Percentiles rank a stretch among this genome's conserved stretches.
Evolutionary conservation across 2,329 filamentous ascomycete species (phyloP).

Genomic region (Graphilbum sp.): DNA sequence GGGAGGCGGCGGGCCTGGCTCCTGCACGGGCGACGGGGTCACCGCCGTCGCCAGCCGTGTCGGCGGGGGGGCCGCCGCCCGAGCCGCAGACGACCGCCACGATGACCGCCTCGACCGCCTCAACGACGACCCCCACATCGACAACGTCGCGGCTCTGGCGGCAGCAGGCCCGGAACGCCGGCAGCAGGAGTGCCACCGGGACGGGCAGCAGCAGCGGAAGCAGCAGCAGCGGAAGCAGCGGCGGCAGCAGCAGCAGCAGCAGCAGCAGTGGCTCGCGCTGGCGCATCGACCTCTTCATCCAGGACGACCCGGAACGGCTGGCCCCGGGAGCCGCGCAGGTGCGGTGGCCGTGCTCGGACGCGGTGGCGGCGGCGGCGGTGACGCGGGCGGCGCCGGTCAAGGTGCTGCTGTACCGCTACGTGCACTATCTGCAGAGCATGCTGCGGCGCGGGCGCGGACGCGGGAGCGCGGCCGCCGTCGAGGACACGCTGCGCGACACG

Average conservation of each 20-base stretch:
- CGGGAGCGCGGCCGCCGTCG: conserved; percentile 20
- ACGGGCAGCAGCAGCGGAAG: no score
- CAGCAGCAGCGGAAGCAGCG: no score
- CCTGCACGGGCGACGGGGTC: no score
- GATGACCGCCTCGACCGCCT: neutral
- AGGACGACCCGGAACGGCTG: conserved; percentile 14
- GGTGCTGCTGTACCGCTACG: conserved; percentile 39
- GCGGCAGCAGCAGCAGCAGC: no score
- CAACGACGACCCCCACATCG: neutral
- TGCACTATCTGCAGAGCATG: conserved; percentile 37
- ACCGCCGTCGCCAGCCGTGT: no score
- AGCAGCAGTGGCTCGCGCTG: no score
- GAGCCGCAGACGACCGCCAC: neutral
- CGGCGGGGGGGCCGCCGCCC: no score
- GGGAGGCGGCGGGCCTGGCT: no score
- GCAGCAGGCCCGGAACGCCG: no score
- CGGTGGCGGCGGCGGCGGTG: conserved; percentile 31
- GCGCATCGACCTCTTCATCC: conserved; percentile 20
- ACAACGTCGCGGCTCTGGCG: neutral
- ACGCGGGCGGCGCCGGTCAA: conserved; percentile 39
- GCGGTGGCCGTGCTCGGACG: conserved; percentile 37
- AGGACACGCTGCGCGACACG: conserved; percentile 29
- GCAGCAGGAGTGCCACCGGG: no score
- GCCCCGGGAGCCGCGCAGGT: conserved; percentile 8
- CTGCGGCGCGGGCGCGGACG: conserved; percentile 16